phyloP scores from a whole-genome alignment of 305 asterid genomes.

The Fraxinus latifolia region DNA sequence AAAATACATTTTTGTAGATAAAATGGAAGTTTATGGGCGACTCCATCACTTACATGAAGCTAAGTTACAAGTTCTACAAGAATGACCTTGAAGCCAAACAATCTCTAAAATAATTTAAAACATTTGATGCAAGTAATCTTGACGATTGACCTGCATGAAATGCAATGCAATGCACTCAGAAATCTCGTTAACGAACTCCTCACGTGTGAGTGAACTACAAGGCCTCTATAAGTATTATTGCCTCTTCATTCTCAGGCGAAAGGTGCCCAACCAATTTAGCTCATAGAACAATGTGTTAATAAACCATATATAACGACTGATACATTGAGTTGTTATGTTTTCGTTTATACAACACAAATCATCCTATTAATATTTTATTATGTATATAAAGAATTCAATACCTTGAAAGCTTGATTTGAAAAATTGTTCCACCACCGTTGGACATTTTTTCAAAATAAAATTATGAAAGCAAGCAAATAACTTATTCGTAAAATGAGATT shows the following conservation, averaged over 20 bases:
- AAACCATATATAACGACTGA: no score
- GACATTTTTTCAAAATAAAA: neutral
- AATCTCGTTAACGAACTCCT: no score
- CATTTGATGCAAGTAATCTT: neutral
- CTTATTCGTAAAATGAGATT: neutral
- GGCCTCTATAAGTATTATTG: neutral
- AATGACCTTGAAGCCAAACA: neutral
- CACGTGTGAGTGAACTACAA: neutral
- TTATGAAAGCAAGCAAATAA: neutral
- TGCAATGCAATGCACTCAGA: neutral
- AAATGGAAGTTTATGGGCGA: neutral
- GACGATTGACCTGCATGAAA: neutral
- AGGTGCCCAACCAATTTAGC: neutral
- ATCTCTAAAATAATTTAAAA: neutral
- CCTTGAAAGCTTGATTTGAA: neutral
- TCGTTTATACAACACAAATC: no score
- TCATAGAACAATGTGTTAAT: neutral
- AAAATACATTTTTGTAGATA: neutral
- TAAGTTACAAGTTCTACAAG: neutral
- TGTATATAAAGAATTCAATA: no score
- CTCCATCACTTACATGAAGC: neutral
- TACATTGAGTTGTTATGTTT: neutral
- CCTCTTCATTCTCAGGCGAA: neutral
- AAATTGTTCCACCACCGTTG: neutral
- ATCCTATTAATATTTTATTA: no score